phyloP scores from a whole-genome alignment of 805 yeast genomes.

The Saturnispora quitensis region DNA sequence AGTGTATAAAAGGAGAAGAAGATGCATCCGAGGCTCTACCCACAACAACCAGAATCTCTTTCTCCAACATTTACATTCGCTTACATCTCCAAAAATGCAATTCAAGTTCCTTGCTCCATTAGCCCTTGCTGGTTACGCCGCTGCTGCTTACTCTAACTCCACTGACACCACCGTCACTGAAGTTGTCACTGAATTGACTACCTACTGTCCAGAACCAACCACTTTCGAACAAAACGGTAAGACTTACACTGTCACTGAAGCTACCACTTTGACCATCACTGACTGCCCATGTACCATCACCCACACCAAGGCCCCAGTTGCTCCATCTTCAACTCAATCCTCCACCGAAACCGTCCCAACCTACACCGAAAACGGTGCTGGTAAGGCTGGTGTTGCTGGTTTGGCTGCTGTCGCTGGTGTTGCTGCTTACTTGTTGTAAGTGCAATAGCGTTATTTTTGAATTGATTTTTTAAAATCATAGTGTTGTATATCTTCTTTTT shows the following conservation, averaged over 20 bases:
- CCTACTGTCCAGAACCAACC: conserved; percentile 79
- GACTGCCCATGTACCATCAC: conserved; percentile 74
- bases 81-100: conserved; percentile 23
- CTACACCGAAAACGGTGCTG: conserved; percentile 25
- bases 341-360: conserved; percentile 16
- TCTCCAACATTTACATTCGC: background rate
- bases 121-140: conserved; percentile 32
- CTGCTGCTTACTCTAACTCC: conserved; percentile 39
- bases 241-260: conserved; percentile 67
- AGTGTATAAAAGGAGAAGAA: background rate
- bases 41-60: background rate
- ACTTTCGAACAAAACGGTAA: conserved; percentile 51
- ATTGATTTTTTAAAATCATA: background rate
- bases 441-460: conserved; percentile 2
- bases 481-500: background rate
- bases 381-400: conserved; percentile 32
- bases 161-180: conserved; percentile 37
- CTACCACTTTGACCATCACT: conserved; percentile 79
- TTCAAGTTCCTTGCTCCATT: conserved; percentile 27
- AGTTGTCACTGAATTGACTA: conserved; percentile 63
- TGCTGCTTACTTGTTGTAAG: conserved; percentile 33
- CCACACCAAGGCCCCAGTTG: conserved; percentile 21
- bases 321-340: conserved; percentile 14
- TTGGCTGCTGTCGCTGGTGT: conserved; percentile 31
- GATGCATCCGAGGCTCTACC: background rate